A percentile compares a stretch with the other conserved stretches of the same genome.
Evolutionary conservation across 2,329 filamentous ascomycete species (phyloP).

Genomic region (Diaporthe humulicola): DNA sequence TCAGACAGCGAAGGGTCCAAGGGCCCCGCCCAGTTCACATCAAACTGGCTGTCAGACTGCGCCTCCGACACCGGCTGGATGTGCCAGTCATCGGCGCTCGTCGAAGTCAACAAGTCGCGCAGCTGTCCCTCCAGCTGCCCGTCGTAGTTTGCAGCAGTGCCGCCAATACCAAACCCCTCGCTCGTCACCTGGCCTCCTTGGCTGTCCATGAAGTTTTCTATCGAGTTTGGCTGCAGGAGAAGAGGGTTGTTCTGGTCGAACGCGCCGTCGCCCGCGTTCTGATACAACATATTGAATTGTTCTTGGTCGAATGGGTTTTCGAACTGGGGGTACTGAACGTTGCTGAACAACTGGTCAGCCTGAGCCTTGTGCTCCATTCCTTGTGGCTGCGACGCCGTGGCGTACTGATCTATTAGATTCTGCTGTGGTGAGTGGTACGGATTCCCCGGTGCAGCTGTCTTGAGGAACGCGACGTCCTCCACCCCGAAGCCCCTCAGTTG

Average conservation of each 20-base stretch:
- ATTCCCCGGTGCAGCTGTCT: slow-evolving; percentile 51
- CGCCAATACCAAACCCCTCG: background rate
- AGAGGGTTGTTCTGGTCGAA: slow-evolving; percentile 37
- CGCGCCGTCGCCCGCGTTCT: background rate
- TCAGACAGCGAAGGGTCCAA: slow-evolving; percentile 39
- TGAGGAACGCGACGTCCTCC: slow-evolving; percentile 50
- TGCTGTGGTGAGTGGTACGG: slow-evolving; percentile 40
- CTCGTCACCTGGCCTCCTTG: background rate
- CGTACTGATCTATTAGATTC: slow-evolving; percentile 41
- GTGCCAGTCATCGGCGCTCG: slow-evolving; percentile 34
- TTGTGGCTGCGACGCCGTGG: slow-evolving; percentile 39
- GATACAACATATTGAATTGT: background rate
- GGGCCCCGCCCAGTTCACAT: slow-evolving; percentile 28
- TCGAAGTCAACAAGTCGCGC: slow-evolving; percentile 13
- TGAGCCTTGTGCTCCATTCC: slow-evolving; percentile 40
- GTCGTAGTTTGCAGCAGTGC: background rate
- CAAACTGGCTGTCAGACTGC: slow-evolving; percentile 34
- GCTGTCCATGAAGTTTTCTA: slow-evolving; percentile 30
- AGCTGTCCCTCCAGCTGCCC: slow-evolving; percentile 15
- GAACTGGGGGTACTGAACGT: slow-evolving; percentile 24
- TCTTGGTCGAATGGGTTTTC: background rate
- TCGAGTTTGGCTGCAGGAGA: slow-evolving; percentile 30
- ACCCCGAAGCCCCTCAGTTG: slow-evolving; percentile 41
- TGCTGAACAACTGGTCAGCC: slow-evolving; percentile 22
- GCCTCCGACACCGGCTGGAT: slow-evolving; percentile 36